A percentile compares a stretch with the other conserved stretches of the same genome.
Conservation (phyloP, 768 basidiomycete genomes). For the Cystofilobasidium capitatum region DNA sequence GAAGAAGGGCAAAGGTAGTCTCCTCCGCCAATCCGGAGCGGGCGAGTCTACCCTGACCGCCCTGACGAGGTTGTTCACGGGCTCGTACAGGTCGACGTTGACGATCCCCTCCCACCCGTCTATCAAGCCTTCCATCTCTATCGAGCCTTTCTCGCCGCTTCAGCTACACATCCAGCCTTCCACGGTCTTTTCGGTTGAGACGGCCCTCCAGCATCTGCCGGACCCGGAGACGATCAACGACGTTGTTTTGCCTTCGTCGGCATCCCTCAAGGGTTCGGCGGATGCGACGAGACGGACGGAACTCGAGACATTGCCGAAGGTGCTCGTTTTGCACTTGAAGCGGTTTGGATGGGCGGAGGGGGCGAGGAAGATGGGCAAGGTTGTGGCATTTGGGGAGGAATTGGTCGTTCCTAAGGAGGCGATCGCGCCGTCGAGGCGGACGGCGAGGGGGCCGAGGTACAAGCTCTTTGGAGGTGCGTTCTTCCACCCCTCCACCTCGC, state of each 20-base stretch:
- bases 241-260: constrained; percentile 52
- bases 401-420: constrained; percentile 54
- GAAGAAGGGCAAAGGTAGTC: constrained; percentile 66
- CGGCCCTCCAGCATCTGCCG: constrained; percentile 69
- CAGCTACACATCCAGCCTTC: constrained; percentile 80
- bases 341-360: constrained; percentile 78
- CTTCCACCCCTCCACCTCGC: neutral
- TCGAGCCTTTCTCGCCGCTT: constrained; percentile 85
- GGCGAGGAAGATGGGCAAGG: constrained; percentile 73
- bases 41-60: constrained; percentile 67
- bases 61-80: constrained; percentile 85
- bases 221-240: constrained; percentile 68
- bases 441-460: constrained; percentile 41
- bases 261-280: constrained; percentile 47
- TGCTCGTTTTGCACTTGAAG: constrained; percentile 81
- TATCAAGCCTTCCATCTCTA: constrained; percentile 68
- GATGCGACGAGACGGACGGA: constrained; percentile 66
- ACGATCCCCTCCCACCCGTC: constrained; percentile 53
- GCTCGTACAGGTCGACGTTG: constrained; percentile 77
- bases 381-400: constrained; percentile 64
- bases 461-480: constrained; percentile 70
- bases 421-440: neutral
- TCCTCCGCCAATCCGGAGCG: constrained; percentile 44
- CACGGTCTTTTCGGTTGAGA: constrained; percentile 64
- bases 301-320: constrained; percentile 71